Conservation (phyloP, 2,329 filamentous ascomycete species). For the Colletotrichum higginsianum region DNA sequence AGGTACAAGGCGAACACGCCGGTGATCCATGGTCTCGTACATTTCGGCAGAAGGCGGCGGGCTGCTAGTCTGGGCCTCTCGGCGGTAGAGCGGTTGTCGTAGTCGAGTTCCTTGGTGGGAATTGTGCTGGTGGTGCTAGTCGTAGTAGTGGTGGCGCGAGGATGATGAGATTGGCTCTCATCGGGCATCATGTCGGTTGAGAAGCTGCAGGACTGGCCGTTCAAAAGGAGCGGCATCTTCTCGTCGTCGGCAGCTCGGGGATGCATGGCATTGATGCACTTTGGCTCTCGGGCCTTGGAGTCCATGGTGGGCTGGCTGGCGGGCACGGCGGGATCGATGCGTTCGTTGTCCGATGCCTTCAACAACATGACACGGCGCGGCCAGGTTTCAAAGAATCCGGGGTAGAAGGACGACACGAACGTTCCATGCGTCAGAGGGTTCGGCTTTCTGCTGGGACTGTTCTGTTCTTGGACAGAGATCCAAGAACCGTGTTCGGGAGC, state of each 20-base stretch:
- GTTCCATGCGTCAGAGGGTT: slow-evolving; percentile 19
- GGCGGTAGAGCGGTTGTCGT: neutral
- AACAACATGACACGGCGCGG: slow-evolving; percentile 21
- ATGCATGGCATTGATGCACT: slow-evolving; percentile 37
- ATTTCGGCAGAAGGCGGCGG: slow-evolving; percentile 14
- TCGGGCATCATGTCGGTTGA: slow-evolving; percentile 40
- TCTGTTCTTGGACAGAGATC: slow-evolving; percentile 11
- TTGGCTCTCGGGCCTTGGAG: slow-evolving; percentile 32
- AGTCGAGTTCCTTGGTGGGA: neutral
- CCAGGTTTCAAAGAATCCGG: slow-evolving; percentile 34
- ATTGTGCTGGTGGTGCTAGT: too few relatives aligned
- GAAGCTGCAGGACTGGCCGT: slow-evolving; percentile 39
- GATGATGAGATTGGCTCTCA: slow-evolving; percentile 23
- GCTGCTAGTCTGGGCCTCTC: neutral
- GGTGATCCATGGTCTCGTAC: slow-evolving; percentile 30
- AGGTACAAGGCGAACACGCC: slow-evolving; percentile 37
- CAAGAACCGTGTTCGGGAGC: neutral
- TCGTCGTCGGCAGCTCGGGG: slow-evolving; percentile 35
- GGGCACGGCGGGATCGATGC: slow-evolving; percentile 16
- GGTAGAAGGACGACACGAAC: slow-evolving; percentile 30
- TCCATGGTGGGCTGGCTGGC: slow-evolving; percentile 18
- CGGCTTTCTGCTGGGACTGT: slow-evolving; percentile 8
- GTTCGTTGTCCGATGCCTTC: slow-evolving; percentile 29
- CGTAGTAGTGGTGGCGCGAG: too few relatives aligned
- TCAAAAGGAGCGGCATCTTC: slow-evolving; percentile 35